Evolutionary conservation across 306 rosid genomes (phyloP), one percentile per base, ranked within the genome.

Genomic region (Aeschynomene evenia): DNA sequence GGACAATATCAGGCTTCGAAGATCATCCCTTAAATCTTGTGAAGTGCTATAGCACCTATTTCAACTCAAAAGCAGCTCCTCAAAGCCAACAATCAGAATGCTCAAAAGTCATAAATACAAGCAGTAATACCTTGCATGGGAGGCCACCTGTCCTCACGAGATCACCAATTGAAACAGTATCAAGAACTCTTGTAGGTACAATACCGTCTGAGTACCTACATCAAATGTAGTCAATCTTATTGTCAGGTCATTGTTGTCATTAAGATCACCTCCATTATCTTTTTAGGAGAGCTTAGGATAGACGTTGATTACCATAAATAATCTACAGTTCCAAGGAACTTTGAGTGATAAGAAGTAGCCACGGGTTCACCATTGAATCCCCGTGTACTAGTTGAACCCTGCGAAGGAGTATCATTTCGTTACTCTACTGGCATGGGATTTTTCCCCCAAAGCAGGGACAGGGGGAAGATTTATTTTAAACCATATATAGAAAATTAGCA

Each of bases 311-410:
- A 92, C 98, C 96, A 92, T 75, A 92, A 80, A 68, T 92, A 92
- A 82, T 92, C 98, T 48, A 87, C 96, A 45, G 98, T 86, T 59
- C 96, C 98, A 53, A 92, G 84, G 79, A 92, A 92, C 85, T 92
- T 92, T 2, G 92, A 83, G 78, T 89, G 98, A 73, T 85, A 92
- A 39, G 98, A 86, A 67, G 98, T 92, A 55, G 96, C 96, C 61
- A 85, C 18, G 57, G 96, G 96, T 73, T 92, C 98, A 29, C 87
- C 91, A 51, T 81, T 80, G 71, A 75, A 61, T 60, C 88, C 92
- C 21, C 95, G 85, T 18, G 96, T 84, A 70, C 69, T 71, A 29
- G 79, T 31, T 48, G 89, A 81, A 70, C 92, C 87, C 98, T 92
- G 86, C 37, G 71, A 77, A 50, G 33, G 61, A 33, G 54, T 58